These are phyloP conservation scores for Arctium lappa DNA, from an alignment of 129 eudicot species.

Conservation along the genomic window DNA sequence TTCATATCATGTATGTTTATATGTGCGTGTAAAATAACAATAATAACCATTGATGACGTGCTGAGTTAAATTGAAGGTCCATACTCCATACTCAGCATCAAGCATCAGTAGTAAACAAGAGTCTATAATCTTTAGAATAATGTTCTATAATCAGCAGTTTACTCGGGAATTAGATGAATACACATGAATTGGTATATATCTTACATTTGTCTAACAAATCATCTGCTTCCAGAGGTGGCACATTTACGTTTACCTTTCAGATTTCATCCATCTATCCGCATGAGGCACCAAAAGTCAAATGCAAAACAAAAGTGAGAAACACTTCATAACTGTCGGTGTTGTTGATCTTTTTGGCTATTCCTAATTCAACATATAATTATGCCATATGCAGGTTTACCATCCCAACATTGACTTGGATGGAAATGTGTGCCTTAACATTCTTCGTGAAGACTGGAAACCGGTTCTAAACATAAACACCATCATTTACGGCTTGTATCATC, in stretches of 20 bases:
- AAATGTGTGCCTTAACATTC: conserved; percentile 95
- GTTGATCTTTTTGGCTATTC: neutral
- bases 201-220: conserved; percentile 5
- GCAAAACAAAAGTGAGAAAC: conserved; percentile 84
- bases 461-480: conserved; percentile 89
- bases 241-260: conserved; percentile 73
- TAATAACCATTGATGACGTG: neutral
- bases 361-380: neutral
- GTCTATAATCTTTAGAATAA: neutral
- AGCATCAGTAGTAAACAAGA: neutral
- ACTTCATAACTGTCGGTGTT: neutral
- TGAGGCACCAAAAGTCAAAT: conserved; percentile 94
- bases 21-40: neutral
- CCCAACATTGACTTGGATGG: conserved; percentile 92
- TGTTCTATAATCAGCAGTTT: neutral
- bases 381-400: conserved; percentile 56
- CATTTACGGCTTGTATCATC: conserved; percentile 86
- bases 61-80: neutral
- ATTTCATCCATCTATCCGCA: conserved; percentile 93
- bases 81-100: neutral
- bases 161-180: neutral
- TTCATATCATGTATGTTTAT: neutral
- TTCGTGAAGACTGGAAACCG: conserved; percentile 99
- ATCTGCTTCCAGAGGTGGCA: conserved; percentile 66
- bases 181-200: neutral